phyloP scores from a whole-genome alignment of 805 yeast genomes.

The Nakazawaea ernobii region DNA sequence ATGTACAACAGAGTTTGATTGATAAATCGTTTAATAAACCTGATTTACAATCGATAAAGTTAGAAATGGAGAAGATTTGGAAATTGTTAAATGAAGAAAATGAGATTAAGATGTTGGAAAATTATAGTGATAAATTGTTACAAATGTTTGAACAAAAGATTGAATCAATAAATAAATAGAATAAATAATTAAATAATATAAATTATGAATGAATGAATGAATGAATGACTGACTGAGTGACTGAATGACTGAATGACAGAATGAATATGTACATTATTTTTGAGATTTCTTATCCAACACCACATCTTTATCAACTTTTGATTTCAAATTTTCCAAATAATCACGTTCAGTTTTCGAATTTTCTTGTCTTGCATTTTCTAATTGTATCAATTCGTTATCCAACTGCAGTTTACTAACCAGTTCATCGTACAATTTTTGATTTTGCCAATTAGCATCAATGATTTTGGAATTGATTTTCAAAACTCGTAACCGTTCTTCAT shows the following conservation, averaged over 20 bases:
- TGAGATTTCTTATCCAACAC: too few species aligned
- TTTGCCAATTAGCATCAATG: constrained; percentile 36
- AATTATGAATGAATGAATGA: constrained; percentile 1
- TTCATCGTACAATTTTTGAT: constrained; percentile 15
- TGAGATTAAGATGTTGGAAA: constrained; percentile 24
- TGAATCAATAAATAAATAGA: constrained; percentile 1
- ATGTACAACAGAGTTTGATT: constrained; percentile 14
- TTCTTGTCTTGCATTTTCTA: constrained; percentile 9
- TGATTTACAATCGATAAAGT: constrained; percentile 16
- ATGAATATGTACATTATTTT: too few species aligned
- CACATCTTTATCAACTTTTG: too few species aligned
- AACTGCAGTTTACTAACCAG: constrained; percentile 15
- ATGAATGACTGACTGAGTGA: too few species aligned
- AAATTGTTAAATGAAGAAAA: constrained; percentile 18
- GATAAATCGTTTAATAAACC: constrained; percentile 16
- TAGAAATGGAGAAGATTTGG: constrained; percentile 19
- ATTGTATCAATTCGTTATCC: constrained; percentile 17
- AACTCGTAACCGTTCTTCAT: constrained; percentile 47
- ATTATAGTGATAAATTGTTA: constrained; percentile 32
- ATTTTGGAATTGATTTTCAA: constrained; percentile 45
- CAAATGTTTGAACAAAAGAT: constrained; percentile 24
- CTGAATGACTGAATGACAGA: constrained; percentile 1
- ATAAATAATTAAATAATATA: constrained; percentile 1
- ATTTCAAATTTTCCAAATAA: too few species aligned
- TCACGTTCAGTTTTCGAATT: too few species aligned